Base-by-base conservation (phyloP, 805 yeast genomes). In the Ogataea paraovalis region DNA sequence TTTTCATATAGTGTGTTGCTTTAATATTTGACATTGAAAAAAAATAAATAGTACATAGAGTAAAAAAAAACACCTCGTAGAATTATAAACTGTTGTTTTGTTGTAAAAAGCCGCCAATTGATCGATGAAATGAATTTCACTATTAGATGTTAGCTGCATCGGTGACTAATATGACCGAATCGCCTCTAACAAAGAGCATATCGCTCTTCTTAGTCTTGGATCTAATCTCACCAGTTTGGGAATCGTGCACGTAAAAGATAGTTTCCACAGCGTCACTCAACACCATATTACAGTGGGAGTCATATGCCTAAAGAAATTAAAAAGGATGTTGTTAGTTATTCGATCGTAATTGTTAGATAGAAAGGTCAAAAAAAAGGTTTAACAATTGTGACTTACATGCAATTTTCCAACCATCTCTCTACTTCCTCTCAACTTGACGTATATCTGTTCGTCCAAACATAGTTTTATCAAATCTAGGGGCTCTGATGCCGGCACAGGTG, bases 121-220 rank as follows among this genome's bases (percentile, higher is more conserved):
- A n/a, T n/a, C n/a, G n/a, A n/a, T n/a, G n/a, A n/a, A n/a, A n/a
- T n/a, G n/a, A n/a, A n/a, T n/a, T n/a, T n/a, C n/a, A n/a, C n/a
- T n/a, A n/a, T 55, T 39, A 61, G 37, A 59, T 53, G 39, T 61
- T 61, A 4, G 62, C 49, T 14, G 63, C 65, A 49, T 65, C 69
- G 20, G 64, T 82, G 45, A 94, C 83, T 56, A 91, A 75, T 43
- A 95, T 88, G 39, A 94, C 98, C 2, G 95, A 83, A 68, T 94
- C 99, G n/a, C 99, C 99, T 71, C 99, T 83, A 14, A 94, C 91
- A 69, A 92, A 92, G 39, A 94, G 82, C 90, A 94, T 87, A 47
- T 88, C 96, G 16, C 89, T 78, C 52, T 76, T 75, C 60, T 82
- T 85, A 20, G 74, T 73, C 18, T 59, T 65, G 9, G 78, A 66